A percentile compares a stretch with the other conserved stretches of the same genome.
phyloP scores from a whole-genome alignment of 2,329 filamentous ascomycete species.

The Stagonosporopsis tanaceti region DNA sequence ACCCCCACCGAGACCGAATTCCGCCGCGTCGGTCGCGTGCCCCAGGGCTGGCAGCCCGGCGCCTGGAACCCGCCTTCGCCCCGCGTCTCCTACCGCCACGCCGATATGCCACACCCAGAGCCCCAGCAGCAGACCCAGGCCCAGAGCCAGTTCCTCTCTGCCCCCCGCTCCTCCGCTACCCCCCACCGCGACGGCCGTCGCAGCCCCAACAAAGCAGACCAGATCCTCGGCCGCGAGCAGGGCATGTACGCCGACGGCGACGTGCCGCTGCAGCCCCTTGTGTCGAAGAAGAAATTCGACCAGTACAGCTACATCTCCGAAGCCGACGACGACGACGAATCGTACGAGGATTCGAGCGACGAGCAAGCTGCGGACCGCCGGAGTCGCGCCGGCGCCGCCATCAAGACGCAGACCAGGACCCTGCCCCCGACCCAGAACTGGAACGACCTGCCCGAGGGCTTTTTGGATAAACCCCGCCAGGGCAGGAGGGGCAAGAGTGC shows the following conservation, averaged over 20 bases:
- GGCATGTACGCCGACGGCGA: slow-evolving; percentile 48
- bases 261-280: slow-evolving; percentile 54
- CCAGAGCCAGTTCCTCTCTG: slow-evolving; percentile 36
- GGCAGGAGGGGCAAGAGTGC: slow-evolving; percentile 34
- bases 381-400: not conserved
- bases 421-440: slow-evolving; percentile 49
- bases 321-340: slow-evolving; percentile 51
- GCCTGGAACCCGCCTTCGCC: slow-evolving; percentile 37
- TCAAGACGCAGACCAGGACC: slow-evolving; percentile 25
- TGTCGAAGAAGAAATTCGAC: slow-evolving; percentile 46
- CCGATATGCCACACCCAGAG: slow-evolving; percentile 47
- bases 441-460: slow-evolving; percentile 60
- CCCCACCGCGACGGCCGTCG: slow-evolving; percentile 46
- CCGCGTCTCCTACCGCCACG: slow-evolving; percentile 39
- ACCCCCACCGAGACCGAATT: slow-evolving; percentile 50
- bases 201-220: slow-evolving; percentile 52
- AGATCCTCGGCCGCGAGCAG: slow-evolving; percentile 51
- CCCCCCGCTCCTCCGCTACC: slow-evolving; percentile 3
- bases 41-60: slow-evolving; percentile 43
- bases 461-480: slow-evolving; percentile 42
- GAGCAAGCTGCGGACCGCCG: slow-evolving; percentile 38
- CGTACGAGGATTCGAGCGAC: slow-evolving; percentile 43
- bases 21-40: slow-evolving; percentile 36
- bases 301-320: slow-evolving; percentile 48
- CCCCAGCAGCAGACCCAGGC: slow-evolving; percentile 23